phyloP scores from a whole-genome alignment of 352 stramenopile species.

The Phytophthora pseudosyringae region DNA sequence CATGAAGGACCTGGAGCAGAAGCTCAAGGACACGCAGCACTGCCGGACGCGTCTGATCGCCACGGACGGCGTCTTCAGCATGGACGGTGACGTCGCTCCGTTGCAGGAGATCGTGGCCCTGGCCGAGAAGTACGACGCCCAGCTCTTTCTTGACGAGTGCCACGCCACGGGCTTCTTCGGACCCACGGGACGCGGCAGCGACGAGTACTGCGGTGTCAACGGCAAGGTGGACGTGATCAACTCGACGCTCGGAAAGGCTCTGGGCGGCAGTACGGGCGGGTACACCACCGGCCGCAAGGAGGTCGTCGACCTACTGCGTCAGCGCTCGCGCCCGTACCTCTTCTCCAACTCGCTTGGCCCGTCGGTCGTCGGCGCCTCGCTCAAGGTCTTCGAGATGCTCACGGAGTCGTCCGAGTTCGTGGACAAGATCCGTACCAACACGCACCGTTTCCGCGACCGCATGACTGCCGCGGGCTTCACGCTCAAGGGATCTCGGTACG shows the following conservation, averaged over 20 bases:
- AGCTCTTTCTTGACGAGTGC: conserved; percentile 95
- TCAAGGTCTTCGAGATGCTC: conserved; percentile 95
- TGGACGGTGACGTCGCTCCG: conserved; percentile 94
- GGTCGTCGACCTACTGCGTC: conserved; percentile 92
- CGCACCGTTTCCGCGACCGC: conserved; percentile 91
- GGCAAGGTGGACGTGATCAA: conserved; percentile 95
- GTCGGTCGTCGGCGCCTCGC: conserved; percentile 92
- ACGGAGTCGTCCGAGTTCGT: conserved; percentile 85
- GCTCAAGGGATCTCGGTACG: conserved; percentile 82
- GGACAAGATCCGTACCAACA: conserved; percentile 90
- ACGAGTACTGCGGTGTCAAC: conserved; percentile 92
- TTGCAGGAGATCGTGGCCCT: conserved; percentile 91
- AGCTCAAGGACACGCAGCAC: conserved; percentile 91
- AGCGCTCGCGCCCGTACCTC: conserved; percentile 92
- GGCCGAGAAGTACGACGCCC: conserved; percentile 93
- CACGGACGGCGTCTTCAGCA: conserved; percentile 95
- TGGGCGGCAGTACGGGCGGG: conserved; percentile 92
- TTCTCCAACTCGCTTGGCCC: conserved; percentile 95
- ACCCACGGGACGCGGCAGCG: conserved; percentile 89
- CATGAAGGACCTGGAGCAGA: conserved; percentile 90
- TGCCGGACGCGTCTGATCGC: conserved; percentile 91
- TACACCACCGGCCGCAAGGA: conserved; percentile 93
- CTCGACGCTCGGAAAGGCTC: conserved; percentile 94
- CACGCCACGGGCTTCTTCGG: conserved; percentile 95
- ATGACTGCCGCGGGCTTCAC: conserved; percentile 93